Evolutionary conservation across 78 protist species (phyloP).

Genomic region (Pigoraptor vietnamica): DNA sequence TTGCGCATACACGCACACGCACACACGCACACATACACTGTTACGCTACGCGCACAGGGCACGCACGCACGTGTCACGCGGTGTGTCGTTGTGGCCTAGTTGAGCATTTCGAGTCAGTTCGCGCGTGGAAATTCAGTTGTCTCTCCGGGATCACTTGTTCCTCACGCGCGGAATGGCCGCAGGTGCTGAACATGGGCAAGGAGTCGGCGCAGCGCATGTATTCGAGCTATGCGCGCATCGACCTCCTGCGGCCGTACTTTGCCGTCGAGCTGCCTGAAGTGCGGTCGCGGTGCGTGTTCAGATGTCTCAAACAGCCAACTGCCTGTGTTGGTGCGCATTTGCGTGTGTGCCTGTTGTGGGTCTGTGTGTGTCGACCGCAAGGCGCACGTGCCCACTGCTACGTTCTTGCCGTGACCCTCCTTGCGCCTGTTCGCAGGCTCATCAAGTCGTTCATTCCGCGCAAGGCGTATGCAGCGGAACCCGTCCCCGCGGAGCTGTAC

Average conservation of each 20-base stretch:
- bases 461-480: neutral
- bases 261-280: neutral
- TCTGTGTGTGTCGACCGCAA: neutral
- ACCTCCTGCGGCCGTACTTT: slow-evolving; percentile 1
- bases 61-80: too few species aligned
- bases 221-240: neutral
- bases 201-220: neutral
- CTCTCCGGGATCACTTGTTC: neutral
- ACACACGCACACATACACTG: too few species aligned
- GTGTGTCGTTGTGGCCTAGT: too few species aligned
- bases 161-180: neutral
- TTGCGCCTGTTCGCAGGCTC: neutral
- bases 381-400: neutral
- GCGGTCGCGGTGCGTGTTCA: neutral
- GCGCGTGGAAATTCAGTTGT: neutral
- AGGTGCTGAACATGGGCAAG: neutral
- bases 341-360: neutral
- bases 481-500: neutral
- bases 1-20: neutral
- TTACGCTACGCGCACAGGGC: too few species aligned
- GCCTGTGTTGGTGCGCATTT: neutral
- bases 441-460: neutral
- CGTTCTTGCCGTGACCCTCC: neutral
- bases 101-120: too few species aligned
- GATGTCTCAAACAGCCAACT: neutral